Conservation (phyloP, 768 basidiomycete genomes). For the Mycena albidolilacea region DNA sequence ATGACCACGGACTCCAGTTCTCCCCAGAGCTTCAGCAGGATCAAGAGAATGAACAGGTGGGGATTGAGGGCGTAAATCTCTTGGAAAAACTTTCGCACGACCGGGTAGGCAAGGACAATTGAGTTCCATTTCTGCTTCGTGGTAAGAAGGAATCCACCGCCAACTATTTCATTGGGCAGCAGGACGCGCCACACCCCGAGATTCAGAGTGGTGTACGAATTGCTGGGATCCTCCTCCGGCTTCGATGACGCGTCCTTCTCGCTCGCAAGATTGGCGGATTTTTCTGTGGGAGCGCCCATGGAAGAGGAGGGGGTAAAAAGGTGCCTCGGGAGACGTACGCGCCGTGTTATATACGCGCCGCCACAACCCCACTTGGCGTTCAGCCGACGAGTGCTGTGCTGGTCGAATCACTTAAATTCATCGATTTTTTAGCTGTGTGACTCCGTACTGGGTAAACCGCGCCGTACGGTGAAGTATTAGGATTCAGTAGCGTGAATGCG, state of each 20-base stretch:
- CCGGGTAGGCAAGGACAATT: constrained; percentile 16
- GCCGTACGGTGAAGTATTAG: neutral
- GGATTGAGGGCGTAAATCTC: constrained; percentile 27
- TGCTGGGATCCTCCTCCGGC: constrained; percentile 5
- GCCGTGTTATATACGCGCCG: neutral
- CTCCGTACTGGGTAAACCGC: neutral
- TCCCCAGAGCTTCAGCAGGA: constrained; percentile 26
- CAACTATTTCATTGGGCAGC: constrained; percentile 8
- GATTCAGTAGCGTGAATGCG: no score
- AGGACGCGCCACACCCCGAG: constrained; percentile 37
- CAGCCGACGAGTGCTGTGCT: neutral
- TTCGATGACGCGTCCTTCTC: neutral
- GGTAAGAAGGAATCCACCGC: neutral
- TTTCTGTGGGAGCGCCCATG: constrained; percentile 26
- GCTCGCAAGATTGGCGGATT: neutral
- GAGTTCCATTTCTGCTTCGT: constrained; percentile 24
- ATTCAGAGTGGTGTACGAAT: constrained; percentile 20
- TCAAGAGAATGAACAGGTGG: neutral
- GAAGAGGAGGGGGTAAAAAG: neutral
- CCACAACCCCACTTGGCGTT: neutral
- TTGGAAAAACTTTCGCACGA: constrained; percentile 23
- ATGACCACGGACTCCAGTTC: constrained; percentile 20
- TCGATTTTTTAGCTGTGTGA: neutral
- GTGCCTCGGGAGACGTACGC: neutral
- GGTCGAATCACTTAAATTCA: neutral